Percentiles rank a stretch among this genome's conserved stretches.
Conservation (phyloP, 495 filamentous ascomycete species). For the Parathielavia hyrcaniae region DNA sequence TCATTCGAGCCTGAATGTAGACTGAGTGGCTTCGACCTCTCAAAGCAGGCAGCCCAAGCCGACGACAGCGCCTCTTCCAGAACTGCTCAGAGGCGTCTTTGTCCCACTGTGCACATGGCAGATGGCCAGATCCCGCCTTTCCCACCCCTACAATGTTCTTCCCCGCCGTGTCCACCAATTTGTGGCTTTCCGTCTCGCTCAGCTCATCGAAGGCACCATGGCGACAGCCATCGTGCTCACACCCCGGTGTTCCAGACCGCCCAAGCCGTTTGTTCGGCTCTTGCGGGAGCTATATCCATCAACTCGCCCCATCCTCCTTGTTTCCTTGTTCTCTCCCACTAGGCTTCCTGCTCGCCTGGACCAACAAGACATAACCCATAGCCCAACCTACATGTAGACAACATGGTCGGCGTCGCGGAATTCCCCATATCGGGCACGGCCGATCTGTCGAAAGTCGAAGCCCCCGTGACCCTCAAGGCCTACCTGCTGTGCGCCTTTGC, state of each 20-base stretch:
- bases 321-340: neutral
- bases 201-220: no score
- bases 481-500: constrained; percentile 46
- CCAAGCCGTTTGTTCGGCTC: constrained; percentile 2
- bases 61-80: no score
- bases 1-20: no score
- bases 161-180: neutral
- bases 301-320: neutral
- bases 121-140: neutral
- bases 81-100: no score
- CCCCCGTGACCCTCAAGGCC: constrained; percentile 59
- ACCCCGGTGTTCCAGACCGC: constrained; percentile 4
- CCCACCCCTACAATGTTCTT: neutral
- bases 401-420: constrained; percentile 22
- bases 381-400: neutral
- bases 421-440: constrained; percentile 31
- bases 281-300: neutral
- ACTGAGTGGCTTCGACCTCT: no score
- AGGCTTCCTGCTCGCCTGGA: neutral
- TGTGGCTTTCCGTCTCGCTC: neutral
- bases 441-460: constrained; percentile 51
- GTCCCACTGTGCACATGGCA: neutral
- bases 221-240: neutral
- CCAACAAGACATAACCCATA: neutral
- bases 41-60: no score